A percentile compares a stretch with the other conserved stretches of the same genome.
phyloP scores from a whole-genome alignment of 1,284 basidiomycete genomes.

The Ceratobasidium sp. region DNA sequence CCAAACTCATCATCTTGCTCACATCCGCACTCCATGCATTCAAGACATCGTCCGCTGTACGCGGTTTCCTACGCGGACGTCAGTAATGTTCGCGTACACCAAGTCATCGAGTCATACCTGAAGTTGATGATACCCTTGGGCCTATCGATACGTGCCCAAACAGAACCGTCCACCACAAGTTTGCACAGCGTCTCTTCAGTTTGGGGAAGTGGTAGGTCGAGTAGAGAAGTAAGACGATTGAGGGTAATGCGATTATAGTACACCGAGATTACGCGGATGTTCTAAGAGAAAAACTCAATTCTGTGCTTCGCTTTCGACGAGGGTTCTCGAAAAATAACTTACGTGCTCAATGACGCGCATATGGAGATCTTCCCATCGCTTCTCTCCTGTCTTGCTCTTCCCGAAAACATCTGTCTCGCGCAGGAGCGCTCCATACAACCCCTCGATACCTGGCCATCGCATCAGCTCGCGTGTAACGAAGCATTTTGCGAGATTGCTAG shows the following conservation, averaged over 20 bases:
- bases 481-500: constrained; percentile 92
- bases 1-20: constrained; percentile 80
- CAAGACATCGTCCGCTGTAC: constrained; percentile 85
- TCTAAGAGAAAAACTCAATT: constrained; percentile 59
- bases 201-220: constrained; percentile 81
- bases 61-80: constrained; percentile 56
- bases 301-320: constrained; percentile 36
- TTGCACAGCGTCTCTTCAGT: constrained; percentile 89
- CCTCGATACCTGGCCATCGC: constrained; percentile 97
- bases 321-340: constrained; percentile 52
- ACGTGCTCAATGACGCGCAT: constrained; percentile 97
- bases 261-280: constrained; percentile 90
- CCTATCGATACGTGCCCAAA: constrained; percentile 94
- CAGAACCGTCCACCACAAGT: constrained; percentile 87
- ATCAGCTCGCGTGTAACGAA: constrained; percentile 96
- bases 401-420: constrained; percentile 83
- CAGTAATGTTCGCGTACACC: background rate
- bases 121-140: constrained; percentile 90
- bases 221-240: constrained; percentile 79
- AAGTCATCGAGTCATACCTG: constrained; percentile 51
- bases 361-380: constrained; percentile 95
- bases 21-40: constrained; percentile 98
- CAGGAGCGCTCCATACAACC: constrained; percentile 85
- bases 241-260: constrained; percentile 97
- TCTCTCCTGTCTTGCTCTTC: constrained; percentile 55